These are phyloP conservation scores for Colletotrichum destructivum DNA, from an alignment of 2,329 filamentous ascomycete genomes.

Conservation along the genomic window DNA sequence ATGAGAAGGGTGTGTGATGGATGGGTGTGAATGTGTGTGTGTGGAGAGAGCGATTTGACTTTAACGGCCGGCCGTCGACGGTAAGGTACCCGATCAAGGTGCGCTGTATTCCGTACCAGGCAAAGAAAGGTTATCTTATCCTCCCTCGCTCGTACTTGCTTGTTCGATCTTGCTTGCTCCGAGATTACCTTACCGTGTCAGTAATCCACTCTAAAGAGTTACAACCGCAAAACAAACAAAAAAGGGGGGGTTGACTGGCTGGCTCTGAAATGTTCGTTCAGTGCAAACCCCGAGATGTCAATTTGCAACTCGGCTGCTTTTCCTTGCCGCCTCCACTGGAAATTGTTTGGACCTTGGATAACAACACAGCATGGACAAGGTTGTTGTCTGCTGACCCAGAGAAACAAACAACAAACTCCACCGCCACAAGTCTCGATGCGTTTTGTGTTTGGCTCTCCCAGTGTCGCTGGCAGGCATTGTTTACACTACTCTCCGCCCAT, in stretches of 20 bases:
- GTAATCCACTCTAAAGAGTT: neutral
- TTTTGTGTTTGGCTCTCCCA: slow-evolving; percentile 14
- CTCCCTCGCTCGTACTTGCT: neutral
- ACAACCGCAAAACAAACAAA: neutral
- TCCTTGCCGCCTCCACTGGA: slow-evolving; percentile 26
- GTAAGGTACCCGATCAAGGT: neutral
- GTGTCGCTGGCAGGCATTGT: slow-evolving; percentile 5
- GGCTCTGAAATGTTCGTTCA: neutral
- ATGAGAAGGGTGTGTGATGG: neutral
- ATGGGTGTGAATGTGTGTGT: too few species aligned
- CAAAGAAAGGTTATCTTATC: neutral
- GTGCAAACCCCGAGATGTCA: slow-evolving; percentile 5
- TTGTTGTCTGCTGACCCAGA: slow-evolving; percentile 18
- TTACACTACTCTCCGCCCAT: neutral
- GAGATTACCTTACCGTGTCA: too few species aligned
- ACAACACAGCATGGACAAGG: slow-evolving; percentile 28
- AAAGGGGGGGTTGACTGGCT: neutral
- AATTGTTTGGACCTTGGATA: slow-evolving; percentile 34
- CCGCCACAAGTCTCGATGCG: slow-evolving; percentile 16
- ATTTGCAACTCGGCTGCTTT: slow-evolving; percentile 7
- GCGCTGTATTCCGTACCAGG: neutral
- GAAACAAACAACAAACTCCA: slow-evolving; percentile 28
- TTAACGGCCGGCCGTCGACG: neutral
- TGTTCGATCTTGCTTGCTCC: neutral
- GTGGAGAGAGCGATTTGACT: neutral